Conservation (phyloP, 352 stramenopile species). For the Globisporangium lucens region DNA sequence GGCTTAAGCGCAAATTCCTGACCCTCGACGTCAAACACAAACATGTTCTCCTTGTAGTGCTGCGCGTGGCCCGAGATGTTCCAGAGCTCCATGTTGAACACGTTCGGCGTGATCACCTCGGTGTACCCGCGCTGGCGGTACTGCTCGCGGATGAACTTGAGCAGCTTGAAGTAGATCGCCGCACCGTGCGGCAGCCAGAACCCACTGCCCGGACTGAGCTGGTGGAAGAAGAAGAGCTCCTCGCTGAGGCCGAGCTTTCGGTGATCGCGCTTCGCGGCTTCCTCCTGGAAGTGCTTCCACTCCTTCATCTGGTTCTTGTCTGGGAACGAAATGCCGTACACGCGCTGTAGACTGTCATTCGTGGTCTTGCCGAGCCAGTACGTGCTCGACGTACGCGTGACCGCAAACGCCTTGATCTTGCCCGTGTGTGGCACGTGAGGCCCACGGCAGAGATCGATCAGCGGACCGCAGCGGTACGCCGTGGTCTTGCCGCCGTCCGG, state of each 20-base stretch:
- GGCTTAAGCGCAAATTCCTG: constrained; percentile 97
- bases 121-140: constrained; percentile 93
- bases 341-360: constrained; percentile 90
- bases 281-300: constrained; percentile 89
- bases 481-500: constrained; percentile 95
- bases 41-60: constrained; percentile 98
- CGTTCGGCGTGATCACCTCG: constrained; percentile 96
- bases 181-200: constrained; percentile 99
- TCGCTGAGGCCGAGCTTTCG: constrained; percentile 93
- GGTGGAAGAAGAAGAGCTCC: constrained; percentile 96
- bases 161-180: constrained; percentile 97
- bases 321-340: constrained; percentile 97
- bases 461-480: constrained; percentile 96
- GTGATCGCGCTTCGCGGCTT: constrained; percentile 97
- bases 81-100: constrained; percentile 98
- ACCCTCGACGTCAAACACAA: constrained; percentile 72
- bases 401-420: constrained; percentile 93
- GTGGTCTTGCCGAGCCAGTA: constrained; percentile 80
- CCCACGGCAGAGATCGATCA: constrained; percentile 97
- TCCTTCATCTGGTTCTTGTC: constrained; percentile 85
- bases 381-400: constrained; percentile 93
- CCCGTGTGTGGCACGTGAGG: constrained; percentile 95
- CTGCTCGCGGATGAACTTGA: constrained; percentile 75
- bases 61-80: constrained; percentile 96
- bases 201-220: constrained; percentile 93